Percentiles rank a stretch among this genome's conserved stretches.
Conservation (phyloP, 2,329 filamentous ascomycete species). For the Phoma sp. region DNA sequence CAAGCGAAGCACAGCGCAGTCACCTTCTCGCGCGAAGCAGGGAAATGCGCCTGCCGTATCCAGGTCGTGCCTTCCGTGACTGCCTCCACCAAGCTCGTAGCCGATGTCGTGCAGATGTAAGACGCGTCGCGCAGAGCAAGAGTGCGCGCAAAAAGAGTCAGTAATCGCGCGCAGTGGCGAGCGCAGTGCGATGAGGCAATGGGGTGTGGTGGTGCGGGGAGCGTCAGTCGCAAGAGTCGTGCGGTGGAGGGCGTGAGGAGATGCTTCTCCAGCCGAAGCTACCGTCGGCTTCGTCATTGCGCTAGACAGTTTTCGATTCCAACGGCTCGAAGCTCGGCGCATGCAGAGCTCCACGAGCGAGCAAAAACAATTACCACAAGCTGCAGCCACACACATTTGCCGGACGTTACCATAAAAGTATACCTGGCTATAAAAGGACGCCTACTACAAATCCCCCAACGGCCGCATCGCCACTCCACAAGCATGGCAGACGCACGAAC, state of each 20-base stretch:
- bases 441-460: background rate
- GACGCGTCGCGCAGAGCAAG: conserved; percentile 14
- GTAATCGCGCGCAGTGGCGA: conserved; percentile 14
- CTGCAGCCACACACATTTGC: background rate
- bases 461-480: background rate
- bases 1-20: conserved; percentile 23
- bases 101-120: conserved; percentile 20
- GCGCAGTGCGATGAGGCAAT: conserved; percentile 19
- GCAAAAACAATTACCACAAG: too few relatives aligned
- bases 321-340: background rate
- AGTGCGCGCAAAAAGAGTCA: conserved; percentile 6
- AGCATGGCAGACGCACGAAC: conserved; percentile 49
- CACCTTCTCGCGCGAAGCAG: conserved; percentile 22
- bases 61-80: conserved; percentile 30
- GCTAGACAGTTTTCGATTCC: conserved; percentile 8
- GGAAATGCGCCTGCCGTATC: conserved; percentile 27
- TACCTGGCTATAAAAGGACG: background rate
- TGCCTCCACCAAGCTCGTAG: conserved; percentile 20
- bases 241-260: conserved; percentile 41
- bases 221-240: conserved; percentile 33
- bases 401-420: background rate
- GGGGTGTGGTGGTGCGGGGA: conserved; percentile 20
- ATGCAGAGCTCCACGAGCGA: background rate
- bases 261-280: conserved; percentile 20
- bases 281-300: conserved; percentile 21